phyloP scores from a whole-genome alignment of 345 rosid genomes.

The Gossypium stocksii region DNA sequence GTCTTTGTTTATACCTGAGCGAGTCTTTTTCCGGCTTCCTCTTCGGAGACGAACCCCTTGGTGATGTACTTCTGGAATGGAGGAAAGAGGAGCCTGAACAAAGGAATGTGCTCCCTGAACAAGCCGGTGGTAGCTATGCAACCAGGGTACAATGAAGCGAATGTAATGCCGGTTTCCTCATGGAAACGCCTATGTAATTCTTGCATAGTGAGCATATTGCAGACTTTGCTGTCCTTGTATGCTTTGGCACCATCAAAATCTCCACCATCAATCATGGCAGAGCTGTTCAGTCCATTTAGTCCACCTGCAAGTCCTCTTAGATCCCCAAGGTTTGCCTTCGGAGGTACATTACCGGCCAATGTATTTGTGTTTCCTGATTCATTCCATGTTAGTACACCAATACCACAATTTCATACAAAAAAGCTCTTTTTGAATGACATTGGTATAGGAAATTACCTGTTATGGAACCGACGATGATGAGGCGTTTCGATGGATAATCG shows the following conservation, averaged over 20 bases:
- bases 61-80: constrained; percentile 98
- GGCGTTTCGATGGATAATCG: constrained; percentile 80
- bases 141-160: constrained; percentile 93
- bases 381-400: constrained; percentile 13
- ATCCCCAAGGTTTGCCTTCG: constrained; percentile 94
- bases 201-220: constrained; percentile 97
- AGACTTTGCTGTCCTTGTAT: constrained; percentile 97
- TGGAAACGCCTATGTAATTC: constrained; percentile 93
- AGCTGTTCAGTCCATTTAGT: constrained; percentile 61
- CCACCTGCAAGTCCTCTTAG: constrained; percentile 88
- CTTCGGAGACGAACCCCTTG: constrained; percentile 91
- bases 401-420: neutral
- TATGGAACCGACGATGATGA: constrained; percentile 33
- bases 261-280: constrained; percentile 93
- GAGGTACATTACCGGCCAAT: constrained; percentile 97
- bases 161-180: constrained; percentile 77
- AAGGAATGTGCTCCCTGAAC: constrained; percentile 67
- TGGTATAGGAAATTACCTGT: constrained; percentile 46
- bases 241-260: constrained; percentile 95
- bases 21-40: constrained; percentile 87
- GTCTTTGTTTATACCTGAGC: constrained; percentile 58
- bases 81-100: constrained; percentile 56
- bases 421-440: neutral
- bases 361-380: constrained; percentile 85
- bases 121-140: constrained; percentile 97